These are phyloP conservation scores for Geranium rotundifolium DNA, from an alignment of 345 rosid genomes.

Conservation along the genomic window DNA sequence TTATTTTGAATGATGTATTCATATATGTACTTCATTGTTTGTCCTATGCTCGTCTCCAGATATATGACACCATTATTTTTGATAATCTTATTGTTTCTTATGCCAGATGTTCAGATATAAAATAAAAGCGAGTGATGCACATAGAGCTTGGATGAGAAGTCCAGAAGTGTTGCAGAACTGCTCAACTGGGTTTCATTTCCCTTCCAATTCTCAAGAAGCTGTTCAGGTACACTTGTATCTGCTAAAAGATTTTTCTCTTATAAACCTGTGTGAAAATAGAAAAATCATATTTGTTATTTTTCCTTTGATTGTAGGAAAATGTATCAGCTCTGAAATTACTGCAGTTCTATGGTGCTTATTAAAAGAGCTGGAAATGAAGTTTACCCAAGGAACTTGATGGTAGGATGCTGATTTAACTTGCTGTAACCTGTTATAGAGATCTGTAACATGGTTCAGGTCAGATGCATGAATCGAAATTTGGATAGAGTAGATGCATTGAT, in stretches of 20 bases:
- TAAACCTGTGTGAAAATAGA: neutral
- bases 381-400: conserved; percentile 1
- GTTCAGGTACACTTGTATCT: conserved; percentile 31
- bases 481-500: too few species aligned
- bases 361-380: conserved; percentile 6
- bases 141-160: conserved; percentile 75
- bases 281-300: neutral
- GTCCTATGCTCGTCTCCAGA: neutral
- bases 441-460: neutral
- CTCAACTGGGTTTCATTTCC: conserved; percentile 70
- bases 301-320: conserved; percentile 35
- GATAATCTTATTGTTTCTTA: neutral
- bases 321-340: conserved; percentile 42
- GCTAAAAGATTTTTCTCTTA: neutral
- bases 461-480: neutral
- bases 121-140: conserved; percentile 64
- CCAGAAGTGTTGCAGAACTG: conserved; percentile 71
- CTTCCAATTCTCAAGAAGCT: conserved; percentile 24
- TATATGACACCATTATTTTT: too few species aligned
- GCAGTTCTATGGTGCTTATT: conserved; percentile 50
- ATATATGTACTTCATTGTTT: neutral
- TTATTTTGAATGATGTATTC: neutral
- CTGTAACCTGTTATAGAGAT: neutral
- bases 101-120: conserved; percentile 65
- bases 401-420: conserved; percentile 3